Conservation (phyloP, 176 grass and related monocot species). For the Ampelocalamus luodianensis region DNA sequence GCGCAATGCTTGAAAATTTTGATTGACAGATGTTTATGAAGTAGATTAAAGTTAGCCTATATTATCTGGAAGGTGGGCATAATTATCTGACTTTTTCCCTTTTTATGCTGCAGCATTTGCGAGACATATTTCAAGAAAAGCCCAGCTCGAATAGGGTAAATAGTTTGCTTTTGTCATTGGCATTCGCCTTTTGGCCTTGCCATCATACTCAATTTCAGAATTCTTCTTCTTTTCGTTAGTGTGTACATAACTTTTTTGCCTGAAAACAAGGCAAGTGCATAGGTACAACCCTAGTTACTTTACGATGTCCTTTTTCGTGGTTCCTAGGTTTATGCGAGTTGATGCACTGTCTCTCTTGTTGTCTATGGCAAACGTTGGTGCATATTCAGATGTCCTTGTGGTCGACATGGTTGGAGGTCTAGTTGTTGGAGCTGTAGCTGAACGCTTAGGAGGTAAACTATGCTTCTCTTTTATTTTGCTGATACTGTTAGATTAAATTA, state of each 20-base stretch:
- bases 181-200: background rate
- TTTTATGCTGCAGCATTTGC: conserved; percentile 77
- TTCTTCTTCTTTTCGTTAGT: background rate
- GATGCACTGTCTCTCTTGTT: conserved; percentile 85
- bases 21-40: conserved; percentile 12
- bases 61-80: background rate
- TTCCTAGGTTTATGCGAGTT: conserved; percentile 88
- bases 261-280: background rate
- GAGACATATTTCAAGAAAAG: conserved; percentile 99
- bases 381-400: conserved; percentile 82
- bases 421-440: conserved; percentile 78
- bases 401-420: conserved; percentile 95
- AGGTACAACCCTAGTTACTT: conserved; percentile 16
- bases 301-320: conserved; percentile 23
- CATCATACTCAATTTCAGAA: conserved; percentile 31
- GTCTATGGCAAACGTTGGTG: conserved; percentile 85
- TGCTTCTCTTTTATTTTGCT: conserved; percentile 28
- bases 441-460: conserved; percentile 81
- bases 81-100: conserved; percentile 20
- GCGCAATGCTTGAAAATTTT: background rate
- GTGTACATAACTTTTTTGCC: background rate
- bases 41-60: background rate
- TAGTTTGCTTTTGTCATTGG: conserved; percentile 9
- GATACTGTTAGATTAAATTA: background rate
- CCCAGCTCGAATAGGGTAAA: conserved; percentile 86